Base-by-base conservation (phyloP, 495 filamentous ascomycete genomes). In the Physcia stellaris region DNA sequence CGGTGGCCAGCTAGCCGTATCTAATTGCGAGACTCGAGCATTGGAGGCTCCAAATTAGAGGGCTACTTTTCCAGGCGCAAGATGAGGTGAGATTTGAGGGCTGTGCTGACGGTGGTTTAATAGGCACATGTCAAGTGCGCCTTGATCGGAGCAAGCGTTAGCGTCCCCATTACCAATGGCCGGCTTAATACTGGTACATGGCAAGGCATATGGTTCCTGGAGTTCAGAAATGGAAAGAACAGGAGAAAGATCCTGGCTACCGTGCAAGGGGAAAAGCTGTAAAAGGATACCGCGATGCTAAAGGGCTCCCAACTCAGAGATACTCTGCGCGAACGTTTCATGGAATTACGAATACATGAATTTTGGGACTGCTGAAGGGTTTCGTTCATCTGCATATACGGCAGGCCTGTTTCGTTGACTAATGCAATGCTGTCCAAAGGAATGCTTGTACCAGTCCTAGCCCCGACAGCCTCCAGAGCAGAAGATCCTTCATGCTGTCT, bases 151-250 rank as follows among this genome's bases (percentile, higher is more conserved):
- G 83, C 86, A 12, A 87, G 77, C 39, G 76, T 98, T 4, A 84
- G 74, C 4, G 78, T 98, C 36, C 90, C 92, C 4, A 92, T 98
- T 52, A 75, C 69, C 43, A 74, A 98, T 48, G 90, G 90, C 7
- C 75, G 70, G 48, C 57, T 98, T 55, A 71, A 70, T 46, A 73
- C 63, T 30, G 77, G 77, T 17, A 82, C 77, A 5, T 83, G 77
- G 69, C 71, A 75, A 58, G 86, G 90, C 0, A 85, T 96, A 40
- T 98, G 86, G 86, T 87, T 88, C 54, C 56, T 95, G 47, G 90
- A 98, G 59, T 98, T 98, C 56, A 65, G 90, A 41, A 71, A 71
- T 2, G 62, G 63, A 37, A 82, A 70, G 45, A 87, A 95, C 59
- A 64, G 68, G 27, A 66, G 90, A 45, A 81, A 70, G 53, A 71